Evolutionary conservation across 2,329 filamentous ascomycete genomes (phyloP).

Genomic region (Spiromastix sp.): DNA sequence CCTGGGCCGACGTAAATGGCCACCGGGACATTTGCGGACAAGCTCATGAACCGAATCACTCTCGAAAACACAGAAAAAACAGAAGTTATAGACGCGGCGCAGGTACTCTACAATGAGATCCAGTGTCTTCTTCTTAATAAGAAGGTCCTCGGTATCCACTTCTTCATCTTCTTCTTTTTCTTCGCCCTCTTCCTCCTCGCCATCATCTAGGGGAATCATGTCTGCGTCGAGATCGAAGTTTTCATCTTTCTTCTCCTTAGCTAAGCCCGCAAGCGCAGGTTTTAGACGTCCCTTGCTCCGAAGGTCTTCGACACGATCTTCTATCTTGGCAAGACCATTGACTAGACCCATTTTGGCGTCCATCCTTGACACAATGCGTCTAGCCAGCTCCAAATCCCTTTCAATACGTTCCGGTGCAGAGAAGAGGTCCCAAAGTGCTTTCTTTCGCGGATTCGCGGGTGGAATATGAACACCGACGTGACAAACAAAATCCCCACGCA

Average conservation of each 20-base stretch:
- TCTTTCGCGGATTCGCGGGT: slow-evolving; percentile 75
- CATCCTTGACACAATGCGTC: slow-evolving; percentile 71
- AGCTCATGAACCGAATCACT: slow-evolving; percentile 95
- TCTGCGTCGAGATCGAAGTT: slow-evolving; percentile 24
- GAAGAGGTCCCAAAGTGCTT: slow-evolving; percentile 93
- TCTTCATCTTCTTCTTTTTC: slow-evolving; percentile 70
- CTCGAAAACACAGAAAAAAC: slow-evolving; percentile 99
- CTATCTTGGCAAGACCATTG: slow-evolving; percentile 69
- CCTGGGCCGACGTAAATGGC: slow-evolving; percentile 86
- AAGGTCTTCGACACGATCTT: slow-evolving; percentile 76
- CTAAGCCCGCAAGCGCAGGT: slow-evolving; percentile 39
- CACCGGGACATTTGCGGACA: slow-evolving; percentile 88
- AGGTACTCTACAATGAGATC: slow-evolving; percentile 95
- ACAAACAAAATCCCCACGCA: slow-evolving; percentile 90
- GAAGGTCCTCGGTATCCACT: slow-evolving; percentile 76
- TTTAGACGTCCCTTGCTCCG: slow-evolving; percentile 67
- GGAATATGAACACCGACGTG: slow-evolving; percentile 95
- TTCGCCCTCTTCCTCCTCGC: slow-evolving; percentile 68
- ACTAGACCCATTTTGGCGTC: slow-evolving; percentile 73
- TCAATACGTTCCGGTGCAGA: slow-evolving; percentile 89
- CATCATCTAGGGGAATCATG: slow-evolving; percentile 45
- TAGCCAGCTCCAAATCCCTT: slow-evolving; percentile 74
- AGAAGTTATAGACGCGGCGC: slow-evolving; percentile 94
- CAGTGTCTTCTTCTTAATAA: slow-evolving; percentile 92
- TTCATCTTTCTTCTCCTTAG: slow-evolving; percentile 44